Percentiles rank a stretch among this genome's conserved stretches.
phyloP scores from a whole-genome alignment of 345 rosid genomes.

The Arabidopsis suecica region DNA sequence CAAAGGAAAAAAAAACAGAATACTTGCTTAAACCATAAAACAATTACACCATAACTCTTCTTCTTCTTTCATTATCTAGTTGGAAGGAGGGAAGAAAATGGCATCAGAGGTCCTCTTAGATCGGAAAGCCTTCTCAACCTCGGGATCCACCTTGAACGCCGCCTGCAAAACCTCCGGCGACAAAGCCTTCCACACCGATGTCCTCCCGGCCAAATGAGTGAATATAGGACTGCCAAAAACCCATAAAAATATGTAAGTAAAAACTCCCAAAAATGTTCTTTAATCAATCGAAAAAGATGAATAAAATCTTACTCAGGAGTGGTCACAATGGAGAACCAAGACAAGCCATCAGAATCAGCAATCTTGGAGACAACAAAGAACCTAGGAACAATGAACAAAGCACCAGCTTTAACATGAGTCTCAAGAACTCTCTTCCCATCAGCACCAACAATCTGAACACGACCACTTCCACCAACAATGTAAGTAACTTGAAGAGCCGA shows the following conservation, averaged over 20 bases:
- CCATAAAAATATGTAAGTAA: background rate
- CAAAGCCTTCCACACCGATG: slow-evolving; percentile 81
- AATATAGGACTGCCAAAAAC: slow-evolving; percentile 68
- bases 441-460: slow-evolving; percentile 77
- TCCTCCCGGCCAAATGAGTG: slow-evolving; percentile 91
- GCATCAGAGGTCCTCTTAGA: slow-evolving; percentile 76
- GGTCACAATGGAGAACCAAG: slow-evolving; percentile 92
- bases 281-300: background rate
- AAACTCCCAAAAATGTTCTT: background rate
- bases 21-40: slow-evolving; percentile 13
- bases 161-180: slow-evolving; percentile 83
- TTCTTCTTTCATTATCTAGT: slow-evolving; percentile 23
- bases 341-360: slow-evolving; percentile 75
- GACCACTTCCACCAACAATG: slow-evolving; percentile 76
- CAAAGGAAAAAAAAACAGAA: slow-evolving; percentile 4
- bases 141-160: slow-evolving; percentile 63
- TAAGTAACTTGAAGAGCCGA: slow-evolving; percentile 88
- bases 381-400: slow-evolving; percentile 83
- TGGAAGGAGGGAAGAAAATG: slow-evolving; percentile 85
- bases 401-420: slow-evolving; percentile 70
- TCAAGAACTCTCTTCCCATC: slow-evolving; percentile 79
- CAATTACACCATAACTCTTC: slow-evolving; percentile 11
- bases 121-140: slow-evolving; percentile 69
- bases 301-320: slow-evolving; percentile 73
- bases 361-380: slow-evolving; percentile 88